Percentiles rank a stretch among this genome's conserved stretches.
phyloP scores from a whole-genome alignment of 176 grass and related monocot genomes.

The Neostapfia colusana region DNA sequence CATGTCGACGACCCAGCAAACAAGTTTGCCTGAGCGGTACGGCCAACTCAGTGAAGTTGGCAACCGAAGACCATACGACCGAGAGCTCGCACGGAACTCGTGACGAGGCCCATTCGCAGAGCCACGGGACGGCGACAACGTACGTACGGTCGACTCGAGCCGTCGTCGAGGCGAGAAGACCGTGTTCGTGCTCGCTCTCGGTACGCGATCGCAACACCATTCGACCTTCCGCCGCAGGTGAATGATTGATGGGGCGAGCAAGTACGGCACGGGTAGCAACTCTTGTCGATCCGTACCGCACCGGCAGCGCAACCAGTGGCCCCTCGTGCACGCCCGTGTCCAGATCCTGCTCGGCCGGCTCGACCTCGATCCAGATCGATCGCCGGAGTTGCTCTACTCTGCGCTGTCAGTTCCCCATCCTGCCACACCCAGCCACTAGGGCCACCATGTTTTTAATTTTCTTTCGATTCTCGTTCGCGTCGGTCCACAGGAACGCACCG shows the following conservation, averaged over 20 bases:
- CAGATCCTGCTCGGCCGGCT: not conserved
- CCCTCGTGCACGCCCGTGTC: conserved; percentile 4
- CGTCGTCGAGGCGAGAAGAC: not conserved
- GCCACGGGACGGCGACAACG: not conserved
- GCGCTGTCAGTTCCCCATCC: not conserved
- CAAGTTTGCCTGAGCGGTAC: no score
- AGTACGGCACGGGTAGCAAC: conserved; percentile 36
- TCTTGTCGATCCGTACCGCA: conserved; percentile 32
- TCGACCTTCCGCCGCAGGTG: not conserved
- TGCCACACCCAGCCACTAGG: conserved; percentile 2
- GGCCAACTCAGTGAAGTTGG: not conserved
- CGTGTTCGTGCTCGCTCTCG: not conserved
- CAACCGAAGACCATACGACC: not conserved
- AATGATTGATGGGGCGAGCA: conserved; percentile 37
- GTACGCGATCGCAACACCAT: not conserved
- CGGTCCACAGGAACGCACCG: not conserved
- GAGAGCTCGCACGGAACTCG: not conserved
- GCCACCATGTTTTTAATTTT: no score
- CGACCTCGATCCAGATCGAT: conserved; percentile 17
- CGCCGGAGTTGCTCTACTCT: not conserved
- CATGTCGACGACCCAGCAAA: not conserved
- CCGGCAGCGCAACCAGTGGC: conserved; percentile 11
- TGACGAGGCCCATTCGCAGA: not conserved
- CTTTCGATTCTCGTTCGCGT: not conserved
- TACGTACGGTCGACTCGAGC: not conserved